Percentiles rank a stretch among this genome's conserved stretches.
phyloP scores from a whole-genome alignment of 2,329 filamentous ascomycete species.

The Diaporthe helianthi region DNA sequence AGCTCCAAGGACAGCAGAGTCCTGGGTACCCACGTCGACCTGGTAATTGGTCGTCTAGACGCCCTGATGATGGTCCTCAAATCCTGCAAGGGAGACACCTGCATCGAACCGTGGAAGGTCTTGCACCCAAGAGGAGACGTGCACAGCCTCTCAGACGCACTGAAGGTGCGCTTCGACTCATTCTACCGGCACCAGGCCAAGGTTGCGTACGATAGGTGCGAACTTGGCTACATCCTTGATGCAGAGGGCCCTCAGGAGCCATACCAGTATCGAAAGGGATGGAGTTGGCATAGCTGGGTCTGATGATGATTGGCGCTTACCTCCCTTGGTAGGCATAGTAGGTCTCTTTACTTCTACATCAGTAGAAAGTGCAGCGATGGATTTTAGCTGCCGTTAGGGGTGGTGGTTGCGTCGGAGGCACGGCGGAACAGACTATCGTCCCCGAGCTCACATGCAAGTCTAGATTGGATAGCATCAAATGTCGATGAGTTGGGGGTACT shows the following conservation, averaged over 20 bases:
- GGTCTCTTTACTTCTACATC: not conserved
- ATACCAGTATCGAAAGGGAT: conserved; percentile 31
- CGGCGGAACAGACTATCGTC: not conserved
- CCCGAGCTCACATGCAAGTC: not conserved
- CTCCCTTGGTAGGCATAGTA: not conserved
- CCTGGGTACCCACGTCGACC: not conserved
- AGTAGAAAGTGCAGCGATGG: not conserved
- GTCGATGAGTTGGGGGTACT: not conserved
- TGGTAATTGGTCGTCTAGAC: conserved; percentile 36
- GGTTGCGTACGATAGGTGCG: conserved; percentile 38
- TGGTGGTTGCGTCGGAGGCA: not conserved
- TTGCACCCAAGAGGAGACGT: conserved; percentile 33
- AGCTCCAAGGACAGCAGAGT: conserved; percentile 35
- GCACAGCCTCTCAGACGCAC: conserved; percentile 34
- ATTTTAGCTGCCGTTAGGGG: not conserved
- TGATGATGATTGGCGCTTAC: not conserved
- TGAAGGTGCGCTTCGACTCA: conserved; percentile 35
- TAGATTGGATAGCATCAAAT: not conserved
- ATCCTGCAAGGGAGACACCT: conserved; percentile 35
- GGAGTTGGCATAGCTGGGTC: conserved; percentile 32
- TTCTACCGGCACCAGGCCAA: conserved; percentile 36
- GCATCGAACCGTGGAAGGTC: conserved; percentile 36
- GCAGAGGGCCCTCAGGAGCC: conserved; percentile 30
- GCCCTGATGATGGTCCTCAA: conserved; percentile 38
- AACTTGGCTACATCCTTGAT: conserved; percentile 31